These are phyloP conservation scores for Fusarium chlamydosporum DNA, from an alignment of 2,329 filamentous ascomycete species.

Conservation along the genomic window DNA sequence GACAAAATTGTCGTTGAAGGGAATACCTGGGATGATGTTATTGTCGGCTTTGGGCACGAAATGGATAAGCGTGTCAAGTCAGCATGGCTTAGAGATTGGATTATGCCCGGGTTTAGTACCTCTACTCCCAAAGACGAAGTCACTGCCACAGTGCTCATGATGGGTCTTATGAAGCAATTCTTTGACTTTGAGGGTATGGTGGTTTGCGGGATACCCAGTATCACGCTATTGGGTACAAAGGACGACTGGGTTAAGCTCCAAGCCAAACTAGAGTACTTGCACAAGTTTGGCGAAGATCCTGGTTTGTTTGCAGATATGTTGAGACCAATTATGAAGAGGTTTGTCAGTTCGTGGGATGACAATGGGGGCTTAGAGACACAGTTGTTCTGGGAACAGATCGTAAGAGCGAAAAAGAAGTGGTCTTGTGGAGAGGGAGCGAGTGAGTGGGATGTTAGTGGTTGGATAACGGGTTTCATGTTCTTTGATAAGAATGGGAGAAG, in stretches of 20 bases:
- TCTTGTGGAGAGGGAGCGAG: conserved; percentile 51
- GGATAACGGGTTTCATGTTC: conserved; percentile 64
- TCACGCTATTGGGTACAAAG: conserved; percentile 58
- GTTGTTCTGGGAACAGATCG: conserved; percentile 62
- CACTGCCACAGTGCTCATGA: conserved; percentile 61
- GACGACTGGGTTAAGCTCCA: conserved; percentile 60
- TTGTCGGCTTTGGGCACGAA: conserved; percentile 56
- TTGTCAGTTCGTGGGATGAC: conserved; percentile 62
- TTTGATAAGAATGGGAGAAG: conserved; percentile 58
- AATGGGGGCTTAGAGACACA: conserved; percentile 52
- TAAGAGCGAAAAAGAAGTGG: conserved; percentile 53
- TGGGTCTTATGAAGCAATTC: conserved; percentile 60
- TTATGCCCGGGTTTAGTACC: conserved; percentile 61
- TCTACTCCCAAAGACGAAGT: conserved; percentile 57
- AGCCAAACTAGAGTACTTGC: conserved; percentile 59
- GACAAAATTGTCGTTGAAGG: conserved; percentile 57
- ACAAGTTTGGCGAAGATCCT: conserved; percentile 61
- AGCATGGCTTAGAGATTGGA: conserved; percentile 59
- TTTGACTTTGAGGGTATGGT: conserved; percentile 57
- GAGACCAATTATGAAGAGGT: conserved; percentile 60
- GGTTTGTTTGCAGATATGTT: conserved; percentile 57
- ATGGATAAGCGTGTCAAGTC: conserved; percentile 59
- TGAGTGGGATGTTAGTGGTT: conserved; percentile 61
- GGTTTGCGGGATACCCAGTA: conserved; percentile 60
- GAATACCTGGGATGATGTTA: conserved; percentile 47